Percentiles rank a stretch among this genome's conserved stretches.
Evolutionary conservation across 495 filamentous ascomycete genomes (phyloP).

Genomic region (Hypoxylon lienhwacheense): DNA sequence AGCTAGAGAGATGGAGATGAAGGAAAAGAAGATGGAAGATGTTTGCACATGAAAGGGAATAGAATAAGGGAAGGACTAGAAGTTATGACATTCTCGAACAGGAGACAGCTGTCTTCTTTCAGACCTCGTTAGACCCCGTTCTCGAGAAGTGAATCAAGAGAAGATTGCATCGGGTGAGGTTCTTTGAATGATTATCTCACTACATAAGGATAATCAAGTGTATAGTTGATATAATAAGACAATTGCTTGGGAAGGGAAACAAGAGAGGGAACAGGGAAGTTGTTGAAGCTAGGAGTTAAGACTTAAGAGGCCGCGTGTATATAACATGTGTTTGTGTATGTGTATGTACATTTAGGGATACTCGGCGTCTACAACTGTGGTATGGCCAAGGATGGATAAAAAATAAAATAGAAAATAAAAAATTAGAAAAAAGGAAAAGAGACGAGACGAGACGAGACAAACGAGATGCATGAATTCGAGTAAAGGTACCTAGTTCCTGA

Average conservation of each 20-base stretch:
- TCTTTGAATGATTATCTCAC: not conserved
- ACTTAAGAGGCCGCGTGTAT: too few species aligned
- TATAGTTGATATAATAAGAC: slow-evolving; percentile 5
- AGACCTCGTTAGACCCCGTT: slow-evolving; percentile 18
- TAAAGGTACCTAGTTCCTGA: too few species aligned
- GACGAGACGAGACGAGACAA: too few species aligned
- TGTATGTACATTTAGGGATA: slow-evolving; percentile 4
- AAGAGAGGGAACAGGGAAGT: not conserved
- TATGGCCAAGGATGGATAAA: slow-evolving; percentile 15
- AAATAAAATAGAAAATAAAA: too few species aligned
- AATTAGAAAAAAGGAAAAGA: too few species aligned
- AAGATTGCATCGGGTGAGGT: slow-evolving; percentile 13
- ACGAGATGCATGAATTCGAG: too few species aligned
- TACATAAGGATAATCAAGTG: slow-evolving; percentile 1
- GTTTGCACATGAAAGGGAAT: too few species aligned
- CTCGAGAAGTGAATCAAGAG: slow-evolving; percentile 15
- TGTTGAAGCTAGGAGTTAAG: too few species aligned
- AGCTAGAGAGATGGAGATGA: slow-evolving; percentile 6
- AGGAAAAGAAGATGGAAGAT: slow-evolving; percentile 2
- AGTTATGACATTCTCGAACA: slow-evolving; percentile 22
- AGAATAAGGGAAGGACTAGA: too few species aligned
- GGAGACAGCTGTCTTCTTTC: slow-evolving; percentile 15
- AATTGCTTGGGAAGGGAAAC: slow-evolving; percentile 1
- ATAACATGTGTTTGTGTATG: slow-evolving; percentile 3
- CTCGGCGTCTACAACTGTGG: slow-evolving; percentile 8